Base-by-base conservation (phyloP, 1,284 basidiomycete species). In the Sporisorium scitamineum region DNA sequence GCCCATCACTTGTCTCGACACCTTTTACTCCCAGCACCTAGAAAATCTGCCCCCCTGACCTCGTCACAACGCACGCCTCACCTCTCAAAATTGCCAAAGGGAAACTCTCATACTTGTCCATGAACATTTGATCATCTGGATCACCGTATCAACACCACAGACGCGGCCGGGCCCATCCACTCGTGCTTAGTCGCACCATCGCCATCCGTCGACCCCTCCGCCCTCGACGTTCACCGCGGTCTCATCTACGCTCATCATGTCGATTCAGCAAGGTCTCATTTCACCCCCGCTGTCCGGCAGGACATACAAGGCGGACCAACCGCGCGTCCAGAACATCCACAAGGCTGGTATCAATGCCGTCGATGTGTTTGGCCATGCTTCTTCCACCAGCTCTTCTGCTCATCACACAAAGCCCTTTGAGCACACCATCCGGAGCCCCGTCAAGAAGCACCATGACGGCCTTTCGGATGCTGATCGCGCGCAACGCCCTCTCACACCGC, bases 241-340 rank as follows among this genome's bases (percentile, higher is more conserved):
- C 20, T n/a, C 5, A 16, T 27, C 26, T 18, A 14, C 20, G n/a
- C 27, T 27, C 51, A 70, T 1, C 37, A 76, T 71, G 72, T 63
- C 67, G 26, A 62, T 61, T 39, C 68, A 71, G n/a, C 68, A 45
- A 53, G 68, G 61, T 5, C 61, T 76, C 54, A 59, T 76, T 41
- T 76, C 73, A 14, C 73, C 73, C 5, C 68, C 68, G 1, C 42
- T 66, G 27, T 71, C 68, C 32, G 64, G 68, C 32, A 57, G 68
- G 22, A 57, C 65, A 5, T 26, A 61, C 64, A 76, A 76, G 61
- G 10, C 64, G 8, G 60, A 68, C 14, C 53, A 58, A 18, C 63
- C 73, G 2, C 72, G 68, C 20, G 32, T 67, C 10, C 27, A 20
- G 11, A 50, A 68, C 58, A 32, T 37, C 2, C 58, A 61, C 54